Base-by-base conservation (phyloP, 164 flowering plant species). In the Tinospora cordifolia region DNA sequence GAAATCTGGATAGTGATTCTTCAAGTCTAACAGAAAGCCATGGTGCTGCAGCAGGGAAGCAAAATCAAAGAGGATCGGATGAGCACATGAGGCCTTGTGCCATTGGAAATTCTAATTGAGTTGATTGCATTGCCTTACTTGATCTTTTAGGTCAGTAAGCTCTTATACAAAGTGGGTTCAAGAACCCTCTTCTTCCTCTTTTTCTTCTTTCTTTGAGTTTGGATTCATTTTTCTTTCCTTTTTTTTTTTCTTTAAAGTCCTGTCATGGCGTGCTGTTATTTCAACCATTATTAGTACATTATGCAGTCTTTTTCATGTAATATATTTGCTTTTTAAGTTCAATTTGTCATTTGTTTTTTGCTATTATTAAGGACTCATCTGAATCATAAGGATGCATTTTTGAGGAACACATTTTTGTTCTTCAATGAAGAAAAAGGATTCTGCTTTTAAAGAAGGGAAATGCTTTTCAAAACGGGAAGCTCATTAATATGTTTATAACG, bases 11-110 rank as follows among this genome's bases (percentile, higher is more conserved):
- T 27, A 77, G 59, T 64, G 77, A 75, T 60, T 68, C 80, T 49
- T 72, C 70, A 11, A 67, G 68, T 74, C 71, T 67, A 30, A 44
- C 71, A 3, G 79, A 73, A 34, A 72, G 70, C 51, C 24, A 47
- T 78, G 79, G 72, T 67, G 78, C 72, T 72, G 79, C 63, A 38
- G 75, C 67, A 25, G 75, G 73, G 58, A 72, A 75, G 67, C 77
- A 78, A 67, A 75, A 69, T 60, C 71, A 64, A 57, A 76, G 40
- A 39, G 80, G 65, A 40, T 19, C n/a, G 30, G 77, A 72, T 49
- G 75, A 71, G 40, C 70, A 62, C 63, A 67, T 69, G 67, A 76
- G 58, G 71, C 72, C 80, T 26, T 68, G 57, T 40, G 40, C 67
- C 40, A 72, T 65, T 65, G 77, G 62, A 71, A 66, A 65, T 41